Percentiles rank a stretch among this genome's conserved stretches.
phyloP scores from a whole-genome alignment of 1,284 basidiomycete species.

The Ustilago xerochloae region DNA sequence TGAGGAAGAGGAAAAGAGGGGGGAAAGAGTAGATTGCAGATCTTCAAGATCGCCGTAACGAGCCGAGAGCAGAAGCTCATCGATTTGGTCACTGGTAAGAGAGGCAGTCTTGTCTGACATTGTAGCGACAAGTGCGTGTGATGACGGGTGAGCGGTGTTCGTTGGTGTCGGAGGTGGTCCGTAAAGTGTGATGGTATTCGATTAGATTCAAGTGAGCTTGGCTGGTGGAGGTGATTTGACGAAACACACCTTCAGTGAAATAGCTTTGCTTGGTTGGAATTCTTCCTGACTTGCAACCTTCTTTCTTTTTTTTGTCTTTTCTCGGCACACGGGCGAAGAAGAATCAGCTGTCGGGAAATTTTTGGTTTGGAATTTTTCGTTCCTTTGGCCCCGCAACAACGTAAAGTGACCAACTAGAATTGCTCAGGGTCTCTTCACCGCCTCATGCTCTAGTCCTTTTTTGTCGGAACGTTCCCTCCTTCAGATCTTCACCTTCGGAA shows the following conservation, averaged over 20 bases:
- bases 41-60: conserved; percentile 62
- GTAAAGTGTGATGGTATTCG: neutral
- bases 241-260: neutral
- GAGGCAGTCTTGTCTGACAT: conserved; percentile 28
- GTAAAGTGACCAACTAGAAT: neutral
- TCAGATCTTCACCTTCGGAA: neutral
- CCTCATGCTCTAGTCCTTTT: neutral
- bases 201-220: neutral
- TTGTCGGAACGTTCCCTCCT: neutral
- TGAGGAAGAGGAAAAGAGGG: conserved; percentile 14
- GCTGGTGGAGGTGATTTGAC: neutral
- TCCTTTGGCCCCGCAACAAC: neutral
- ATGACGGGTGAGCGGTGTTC: neutral
- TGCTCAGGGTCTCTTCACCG: conserved; percentile 14
- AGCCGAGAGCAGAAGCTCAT: conserved; percentile 64
- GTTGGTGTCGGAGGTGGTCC: neutral
- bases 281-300: conserved; percentile 2
- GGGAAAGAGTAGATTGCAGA: conserved; percentile 34
- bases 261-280: no score
- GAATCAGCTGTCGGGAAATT: conserved; percentile 2
- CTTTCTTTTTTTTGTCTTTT: conserved; percentile 9
- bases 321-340: conserved; percentile 10
- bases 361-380: conserved; percentile 22
- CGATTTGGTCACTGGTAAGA: conserved; percentile 54
- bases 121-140: neutral